phyloP scores from a whole-genome alignment of 306 rosid genomes.

The Quercus mongolica region DNA sequence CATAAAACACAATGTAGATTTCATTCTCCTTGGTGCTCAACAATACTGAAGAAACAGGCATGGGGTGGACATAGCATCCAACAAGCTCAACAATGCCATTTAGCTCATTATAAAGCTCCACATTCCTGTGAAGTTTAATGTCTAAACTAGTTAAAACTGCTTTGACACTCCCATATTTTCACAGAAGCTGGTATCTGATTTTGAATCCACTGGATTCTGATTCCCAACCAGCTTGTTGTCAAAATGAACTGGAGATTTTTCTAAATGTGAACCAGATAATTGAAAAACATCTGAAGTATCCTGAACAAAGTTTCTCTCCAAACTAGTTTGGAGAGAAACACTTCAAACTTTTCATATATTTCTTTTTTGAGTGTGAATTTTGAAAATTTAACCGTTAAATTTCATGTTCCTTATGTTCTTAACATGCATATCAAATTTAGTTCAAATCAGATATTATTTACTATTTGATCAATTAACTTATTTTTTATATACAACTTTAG shows the following conservation, averaged over 20 bases:
- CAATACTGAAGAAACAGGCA: slow-evolving; percentile 58
- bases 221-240: slow-evolving; percentile 34
- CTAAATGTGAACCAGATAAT: slow-evolving; percentile 27
- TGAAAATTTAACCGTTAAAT: too few relatives aligned
- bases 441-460: too few relatives aligned
- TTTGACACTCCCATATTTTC: slow-evolving; percentile 25
- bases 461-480: too few relatives aligned
- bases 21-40: slow-evolving; percentile 47
- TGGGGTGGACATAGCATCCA: slow-evolving; percentile 72
- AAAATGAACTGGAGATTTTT: slow-evolving; percentile 30
- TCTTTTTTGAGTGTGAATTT: too few relatives aligned
- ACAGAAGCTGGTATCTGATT: slow-evolving; percentile 22
- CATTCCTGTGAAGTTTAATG: slow-evolving; percentile 21
- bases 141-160: slow-evolving; percentile 34
- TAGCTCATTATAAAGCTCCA: slow-evolving; percentile 38
- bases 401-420: too few relatives aligned
- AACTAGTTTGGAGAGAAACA: too few relatives aligned
- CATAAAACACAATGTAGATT: slow-evolving; percentile 63
- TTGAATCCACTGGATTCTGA: slow-evolving; percentile 25
- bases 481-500: too few relatives aligned
- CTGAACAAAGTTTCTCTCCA: too few relatives aligned
- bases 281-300: not conserved
- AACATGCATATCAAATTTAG: too few relatives aligned
- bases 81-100: slow-evolving; percentile 45
- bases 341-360: too few relatives aligned